Conservation (phyloP, 116 monocot genomes). For the Dioscorea cayenensis region DNA sequence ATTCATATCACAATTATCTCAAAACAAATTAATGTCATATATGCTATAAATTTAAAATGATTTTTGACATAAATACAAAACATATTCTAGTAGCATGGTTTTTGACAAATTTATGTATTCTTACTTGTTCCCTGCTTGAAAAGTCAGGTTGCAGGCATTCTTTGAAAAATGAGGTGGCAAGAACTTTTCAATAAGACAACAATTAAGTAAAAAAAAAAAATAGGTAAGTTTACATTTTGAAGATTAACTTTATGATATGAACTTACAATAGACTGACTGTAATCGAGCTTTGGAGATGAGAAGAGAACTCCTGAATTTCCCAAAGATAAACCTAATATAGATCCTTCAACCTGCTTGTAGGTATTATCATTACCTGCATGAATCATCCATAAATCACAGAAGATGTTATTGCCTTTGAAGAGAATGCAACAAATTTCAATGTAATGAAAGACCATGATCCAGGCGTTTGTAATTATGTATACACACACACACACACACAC, state of each 20-base stretch:
- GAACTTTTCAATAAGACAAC: background rate
- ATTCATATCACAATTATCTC: too few species aligned
- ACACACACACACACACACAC: too few species aligned
- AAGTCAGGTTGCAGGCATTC: too few species aligned
- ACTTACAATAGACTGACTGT: constrained; percentile 52
- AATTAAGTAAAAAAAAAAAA: background rate
- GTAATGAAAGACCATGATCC: background rate
- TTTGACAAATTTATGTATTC: too few species aligned
- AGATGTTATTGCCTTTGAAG: background rate
- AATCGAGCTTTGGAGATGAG: constrained; percentile 34
- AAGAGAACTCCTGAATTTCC: constrained; percentile 37
- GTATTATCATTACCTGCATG: constrained; percentile 23
- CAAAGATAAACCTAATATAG: constrained; percentile 29
- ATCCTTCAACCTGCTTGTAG: constrained; percentile 30
- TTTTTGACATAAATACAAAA: too few species aligned
- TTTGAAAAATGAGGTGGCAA: too few species aligned
- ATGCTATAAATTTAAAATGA: too few species aligned
- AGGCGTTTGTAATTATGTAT: too few species aligned
- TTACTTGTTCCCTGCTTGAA: too few species aligned
- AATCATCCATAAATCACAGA: background rate
- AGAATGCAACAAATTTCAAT: too few species aligned
- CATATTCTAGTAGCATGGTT: too few species aligned
- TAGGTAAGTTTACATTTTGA: background rate
- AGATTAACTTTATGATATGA: background rate
- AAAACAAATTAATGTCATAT: too few species aligned